A percentile compares a stretch with the other conserved stretches of the same genome.
These are phyloP conservation scores for Xylaria acuta DNA, from an alignment of 495 filamentous ascomycete genomes.

Conservation along the genomic window DNA sequence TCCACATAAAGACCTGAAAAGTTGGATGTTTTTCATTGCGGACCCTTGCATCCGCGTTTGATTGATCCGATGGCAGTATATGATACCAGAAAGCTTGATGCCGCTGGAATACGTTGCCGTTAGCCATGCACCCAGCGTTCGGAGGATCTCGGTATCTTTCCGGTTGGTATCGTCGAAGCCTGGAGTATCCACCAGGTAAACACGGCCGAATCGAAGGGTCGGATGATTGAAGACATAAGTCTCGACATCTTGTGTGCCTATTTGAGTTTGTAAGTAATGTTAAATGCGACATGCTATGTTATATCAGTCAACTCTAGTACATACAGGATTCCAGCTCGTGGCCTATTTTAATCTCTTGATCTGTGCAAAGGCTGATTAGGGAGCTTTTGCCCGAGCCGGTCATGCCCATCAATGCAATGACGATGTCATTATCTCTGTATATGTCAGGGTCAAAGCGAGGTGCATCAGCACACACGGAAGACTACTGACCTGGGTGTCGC, in stretches of 20 bases:
- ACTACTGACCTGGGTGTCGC: not conserved
- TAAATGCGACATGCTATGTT: not conserved
- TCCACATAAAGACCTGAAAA: slow-evolving; percentile 54
- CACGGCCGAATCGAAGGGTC: not conserved
- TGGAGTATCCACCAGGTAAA: slow-evolving; percentile 47
- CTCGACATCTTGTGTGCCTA: slow-evolving; percentile 46
- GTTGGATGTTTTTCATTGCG: slow-evolving; percentile 45
- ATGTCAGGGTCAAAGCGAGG: not conserved
- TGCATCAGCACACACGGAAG: no score
- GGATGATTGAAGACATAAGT: slow-evolving; percentile 7
- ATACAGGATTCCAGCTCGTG: slow-evolving; percentile 39
- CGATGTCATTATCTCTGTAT: slow-evolving; percentile 19
- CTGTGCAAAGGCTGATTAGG: slow-evolving; percentile 42
- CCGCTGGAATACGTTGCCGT: slow-evolving; percentile 4
- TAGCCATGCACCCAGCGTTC: slow-evolving; percentile 42
- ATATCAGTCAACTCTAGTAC: not conserved
- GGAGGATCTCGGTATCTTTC: slow-evolving; percentile 46
- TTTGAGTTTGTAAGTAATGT: not conserved
- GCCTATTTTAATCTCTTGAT: slow-evolving; percentile 34
- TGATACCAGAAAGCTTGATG: slow-evolving; percentile 37
- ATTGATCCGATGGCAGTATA: slow-evolving; percentile 56
- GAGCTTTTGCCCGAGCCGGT: slow-evolving; percentile 50
- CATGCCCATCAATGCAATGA: slow-evolving; percentile 52
- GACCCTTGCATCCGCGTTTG: slow-evolving; percentile 49
- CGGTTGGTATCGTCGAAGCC: slow-evolving; percentile 49